Conservation (phyloP, 2,329 filamentous ascomycete genomes). For the Fusarium tupiense region DNA sequence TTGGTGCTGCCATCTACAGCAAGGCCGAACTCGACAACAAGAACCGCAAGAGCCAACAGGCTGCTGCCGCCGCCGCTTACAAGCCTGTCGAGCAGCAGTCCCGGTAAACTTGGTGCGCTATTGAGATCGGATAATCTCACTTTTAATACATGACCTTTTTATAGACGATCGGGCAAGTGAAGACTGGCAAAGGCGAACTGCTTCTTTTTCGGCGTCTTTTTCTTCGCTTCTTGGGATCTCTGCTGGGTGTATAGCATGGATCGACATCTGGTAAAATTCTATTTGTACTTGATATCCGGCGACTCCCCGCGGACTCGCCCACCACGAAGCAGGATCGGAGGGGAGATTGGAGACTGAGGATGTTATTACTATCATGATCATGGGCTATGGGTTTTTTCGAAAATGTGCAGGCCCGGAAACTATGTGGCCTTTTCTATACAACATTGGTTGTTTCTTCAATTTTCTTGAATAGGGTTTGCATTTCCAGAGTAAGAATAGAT, state of each 20-base stretch:
- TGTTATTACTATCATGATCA: conserved; percentile 41
- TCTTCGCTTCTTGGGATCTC: conserved; percentile 19
- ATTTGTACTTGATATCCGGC: conserved; percentile 29
- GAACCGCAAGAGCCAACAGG: conserved; percentile 42
- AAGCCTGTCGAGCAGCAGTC: conserved; percentile 50
- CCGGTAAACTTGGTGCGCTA: conserved; percentile 24
- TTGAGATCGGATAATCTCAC: conserved; percentile 23
- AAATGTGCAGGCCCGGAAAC: conserved; percentile 29
- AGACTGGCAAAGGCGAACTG: conserved; percentile 22
- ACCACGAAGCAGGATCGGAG: conserved; percentile 11
- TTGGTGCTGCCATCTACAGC: conserved; percentile 67
- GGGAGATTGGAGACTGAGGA: conserved; percentile 24
- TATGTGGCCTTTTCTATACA: conserved; percentile 33
- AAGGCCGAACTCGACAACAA: conserved; percentile 65
- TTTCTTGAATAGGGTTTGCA: conserved; percentile 42
- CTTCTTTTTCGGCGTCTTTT: conserved; percentile 32
- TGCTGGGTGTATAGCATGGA: conserved; percentile 6
- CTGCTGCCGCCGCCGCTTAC: conserved; percentile 47
- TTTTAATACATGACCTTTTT: conserved; percentile 43
- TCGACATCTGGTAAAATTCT: conserved; percentile 19
- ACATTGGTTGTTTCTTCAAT: conserved; percentile 28
- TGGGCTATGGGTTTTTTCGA: conserved; percentile 41
- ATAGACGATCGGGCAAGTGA: conserved; percentile 37
- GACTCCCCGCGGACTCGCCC: conserved; percentile 12
- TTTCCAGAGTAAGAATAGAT: conserved; percentile 33